Evolutionary conservation across 176 grass and related monocot genomes (phyloP).

Genomic region (Paspalum notatum): DNA sequence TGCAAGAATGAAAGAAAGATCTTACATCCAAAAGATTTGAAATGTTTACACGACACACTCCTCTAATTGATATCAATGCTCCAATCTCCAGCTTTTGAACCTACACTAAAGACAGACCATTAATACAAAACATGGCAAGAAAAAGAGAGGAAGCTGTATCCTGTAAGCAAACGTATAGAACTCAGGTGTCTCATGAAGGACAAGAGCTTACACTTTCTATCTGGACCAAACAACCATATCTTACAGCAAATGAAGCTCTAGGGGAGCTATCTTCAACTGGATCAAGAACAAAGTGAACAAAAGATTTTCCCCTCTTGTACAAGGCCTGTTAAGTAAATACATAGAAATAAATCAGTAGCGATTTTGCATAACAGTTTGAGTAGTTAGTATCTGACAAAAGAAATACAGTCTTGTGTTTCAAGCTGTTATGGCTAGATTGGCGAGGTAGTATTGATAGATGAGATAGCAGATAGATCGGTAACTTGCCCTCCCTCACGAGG

Average conservation of each 20-base stretch:
- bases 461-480: too few species aligned
- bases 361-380: neutral
- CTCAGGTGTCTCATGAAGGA: neutral
- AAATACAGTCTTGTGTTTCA: conserved; percentile 25
- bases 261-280: conserved; percentile 62
- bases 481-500: too few species aligned
- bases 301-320: conserved; percentile 57
- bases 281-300: conserved; percentile 95
- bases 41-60: conserved; percentile 82
- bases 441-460: too few species aligned
- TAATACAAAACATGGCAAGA: conserved; percentile 38
- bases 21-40: conserved; percentile 75
- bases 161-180: conserved; percentile 10
- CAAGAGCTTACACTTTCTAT: conserved; percentile 84
- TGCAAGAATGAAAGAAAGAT: neutral
- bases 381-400: conserved; percentile 14
- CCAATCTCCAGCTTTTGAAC: conserved; percentile 82
- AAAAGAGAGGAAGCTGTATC: neutral
- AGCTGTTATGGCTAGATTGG: too few species aligned
- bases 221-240: conserved; percentile 81
- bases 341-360: conserved; percentile 31
- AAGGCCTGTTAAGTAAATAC: conserved; percentile 63
- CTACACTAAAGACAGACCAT: conserved; percentile 64
- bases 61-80: conserved; percentile 85
- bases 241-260: conserved; percentile 77